Percentiles rank a stretch among this genome's conserved stretches.
Conservation (phyloP, 2,329 filamentous ascomycete genomes). For the Ceratocystiopsis minuta region DNA sequence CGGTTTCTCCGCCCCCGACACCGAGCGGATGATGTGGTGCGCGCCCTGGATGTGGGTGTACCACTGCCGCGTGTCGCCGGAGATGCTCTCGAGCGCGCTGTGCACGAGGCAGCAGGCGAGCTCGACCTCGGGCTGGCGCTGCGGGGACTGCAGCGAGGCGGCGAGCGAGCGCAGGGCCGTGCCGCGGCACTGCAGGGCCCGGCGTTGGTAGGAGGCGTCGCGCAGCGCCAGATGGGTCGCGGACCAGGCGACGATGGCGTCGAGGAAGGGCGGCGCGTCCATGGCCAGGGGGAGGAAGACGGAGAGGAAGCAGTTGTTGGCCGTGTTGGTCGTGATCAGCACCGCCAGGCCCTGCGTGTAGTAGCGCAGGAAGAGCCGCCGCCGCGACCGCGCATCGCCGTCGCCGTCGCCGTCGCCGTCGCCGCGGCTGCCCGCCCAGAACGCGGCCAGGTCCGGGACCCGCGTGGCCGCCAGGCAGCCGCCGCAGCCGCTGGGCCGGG, state of each 20-base stretch:
- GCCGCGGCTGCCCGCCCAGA: no score
- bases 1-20: neutral
- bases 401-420: neutral
- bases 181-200: neutral
- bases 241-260: neutral
- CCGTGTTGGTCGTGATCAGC: neutral
- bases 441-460: no score
- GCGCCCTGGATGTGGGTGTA: conserved; percentile 1
- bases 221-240: neutral
- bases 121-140: neutral
- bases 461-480: no score
- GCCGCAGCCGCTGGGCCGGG: no score
- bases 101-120: neutral
- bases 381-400: neutral
- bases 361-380: neutral
- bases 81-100: neutral
- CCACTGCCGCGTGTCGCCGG: neutral
- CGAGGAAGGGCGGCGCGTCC: neutral
- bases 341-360: neutral
- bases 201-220: neutral
- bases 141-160: neutral
- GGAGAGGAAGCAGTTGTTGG: neutral
- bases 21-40: neutral
- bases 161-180: neutral
- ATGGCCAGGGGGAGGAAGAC: neutral